Evolutionary conservation across 2,329 filamentous ascomycete genomes (phyloP).

Genomic region (Calonectria henricotiae): DNA sequence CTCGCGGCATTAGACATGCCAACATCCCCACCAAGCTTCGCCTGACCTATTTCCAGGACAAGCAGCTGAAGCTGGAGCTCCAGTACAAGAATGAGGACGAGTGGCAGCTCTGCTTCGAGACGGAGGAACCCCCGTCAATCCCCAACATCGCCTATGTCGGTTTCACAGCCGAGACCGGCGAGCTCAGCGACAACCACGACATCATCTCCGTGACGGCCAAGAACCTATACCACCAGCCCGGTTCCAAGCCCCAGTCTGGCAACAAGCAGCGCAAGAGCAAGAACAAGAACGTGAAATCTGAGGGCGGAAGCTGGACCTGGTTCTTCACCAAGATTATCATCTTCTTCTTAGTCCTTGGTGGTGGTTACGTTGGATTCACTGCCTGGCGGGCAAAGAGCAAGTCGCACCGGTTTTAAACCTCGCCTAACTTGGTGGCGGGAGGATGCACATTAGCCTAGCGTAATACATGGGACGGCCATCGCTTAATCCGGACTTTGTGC

Average conservation of each 20-base stretch:
- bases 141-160: conserved; percentile 84
- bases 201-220: conserved; percentile 89
- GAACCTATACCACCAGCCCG: conserved; percentile 85
- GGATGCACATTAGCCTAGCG: conserved; percentile 24
- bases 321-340: conserved; percentile 87
- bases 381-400: conserved; percentile 81
- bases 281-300: conserved; percentile 56
- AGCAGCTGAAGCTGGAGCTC: conserved; percentile 89
- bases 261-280: conserved; percentile 59
- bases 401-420: conserved; percentile 71
- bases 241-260: conserved; percentile 60
- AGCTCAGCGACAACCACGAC: conserved; percentile 98
- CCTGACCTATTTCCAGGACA: conserved; percentile 97
- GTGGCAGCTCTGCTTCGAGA: conserved; percentile 93
- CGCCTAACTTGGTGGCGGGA: conserved; percentile 5
- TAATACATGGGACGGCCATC: conserved; percentile 29
- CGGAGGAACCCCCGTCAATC: conserved; percentile 79
- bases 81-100: conserved; percentile 93
- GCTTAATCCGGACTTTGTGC: conserved; percentile 32
- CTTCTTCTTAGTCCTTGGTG: conserved; percentile 79
- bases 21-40: conserved; percentile 86
- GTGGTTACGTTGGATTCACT: conserved; percentile 89
- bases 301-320: conserved; percentile 72
- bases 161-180: conserved; percentile 92
- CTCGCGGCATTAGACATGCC: conserved; percentile 88